phyloP scores from a whole-genome alignment of 1,284 basidiomycete species.

The Flammula alnicola region DNA sequence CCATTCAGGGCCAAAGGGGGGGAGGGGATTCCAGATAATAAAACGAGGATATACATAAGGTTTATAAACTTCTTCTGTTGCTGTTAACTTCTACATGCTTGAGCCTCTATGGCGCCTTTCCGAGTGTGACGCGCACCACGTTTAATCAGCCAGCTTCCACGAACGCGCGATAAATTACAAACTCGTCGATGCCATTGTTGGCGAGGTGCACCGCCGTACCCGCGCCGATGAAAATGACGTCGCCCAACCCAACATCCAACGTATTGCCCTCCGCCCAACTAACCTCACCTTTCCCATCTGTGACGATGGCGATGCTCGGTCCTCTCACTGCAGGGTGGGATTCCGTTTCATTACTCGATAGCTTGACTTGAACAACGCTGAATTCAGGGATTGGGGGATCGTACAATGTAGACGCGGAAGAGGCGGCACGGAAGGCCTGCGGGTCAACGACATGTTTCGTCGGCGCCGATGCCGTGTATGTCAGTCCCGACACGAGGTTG shows the following conservation, averaged over 20 bases:
- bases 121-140: no score
- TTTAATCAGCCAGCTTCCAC: conserved; percentile 47
- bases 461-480: conserved; percentile 78
- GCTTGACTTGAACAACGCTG: conserved; percentile 73
- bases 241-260: conserved; percentile 65
- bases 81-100: no score
- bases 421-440: conserved; percentile 45
- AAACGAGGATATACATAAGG: no score
- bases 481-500: conserved; percentile 88
- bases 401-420: conserved; percentile 60
- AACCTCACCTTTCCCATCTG: conserved; percentile 1
- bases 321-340: conserved; percentile 71
- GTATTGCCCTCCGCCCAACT: conserved; percentile 20
- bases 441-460: conserved; percentile 75
- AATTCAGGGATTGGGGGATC: conserved; percentile 97
- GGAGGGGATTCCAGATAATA: no score
- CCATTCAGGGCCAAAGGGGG: no score
- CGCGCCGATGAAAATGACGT: conserved; percentile 88
- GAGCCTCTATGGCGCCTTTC: no score
- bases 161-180: conserved; percentile 81
- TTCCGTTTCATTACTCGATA: conserved; percentile 51
- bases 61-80: no score
- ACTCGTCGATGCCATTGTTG: conserved; percentile 33
- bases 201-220: conserved; percentile 58
- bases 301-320: conserved; percentile 56